A percentile compares a stretch with the other conserved stretches of the same genome.
phyloP scores from a whole-genome alignment of 306 rosid species.

The Castanea crenata region DNA sequence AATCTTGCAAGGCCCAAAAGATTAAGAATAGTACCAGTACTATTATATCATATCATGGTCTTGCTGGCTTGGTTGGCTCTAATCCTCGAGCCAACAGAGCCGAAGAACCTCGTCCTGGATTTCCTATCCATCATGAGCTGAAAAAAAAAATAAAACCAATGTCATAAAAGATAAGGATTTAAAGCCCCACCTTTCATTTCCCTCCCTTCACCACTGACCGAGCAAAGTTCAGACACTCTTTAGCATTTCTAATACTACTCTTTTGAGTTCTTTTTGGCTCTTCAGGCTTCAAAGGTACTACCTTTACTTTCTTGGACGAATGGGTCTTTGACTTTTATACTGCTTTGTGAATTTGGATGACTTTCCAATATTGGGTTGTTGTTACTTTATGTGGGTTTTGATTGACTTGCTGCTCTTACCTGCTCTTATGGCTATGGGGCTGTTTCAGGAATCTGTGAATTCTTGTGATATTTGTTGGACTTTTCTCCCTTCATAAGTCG shows the following conservation, averaged over 20 bases:
- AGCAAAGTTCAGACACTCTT: constrained; percentile 23
- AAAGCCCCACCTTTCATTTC: constrained; percentile 82
- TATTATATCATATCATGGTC: background rate
- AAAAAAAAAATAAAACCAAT: background rate
- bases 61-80: constrained; percentile 1
- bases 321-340: constrained; percentile 25
- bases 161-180: constrained; percentile 71
- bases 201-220: constrained; percentile 41
- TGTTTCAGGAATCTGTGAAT: background rate
- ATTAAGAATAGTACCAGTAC: background rate
- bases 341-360: constrained; percentile 10
- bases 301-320: constrained; percentile 23
- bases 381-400: background rate
- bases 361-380: constrained; percentile 18
- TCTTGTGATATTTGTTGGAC: constrained; percentile 2
- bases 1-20: background rate
- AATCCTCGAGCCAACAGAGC: constrained; percentile 20
- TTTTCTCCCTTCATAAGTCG: background rate
- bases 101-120: constrained; percentile 11
- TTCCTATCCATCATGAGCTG: constrained; percentile 19
- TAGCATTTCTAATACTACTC: constrained; percentile 4
- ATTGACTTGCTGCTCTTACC: background rate
- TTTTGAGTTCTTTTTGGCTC: constrained; percentile 12
- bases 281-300: constrained; percentile 43
- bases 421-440: background rate